A percentile compares a stretch with the other conserved stretches of the same genome.
Conservation (phyloP, 2,329 filamentous ascomycete species). For the Colletotrichum sp. region DNA sequence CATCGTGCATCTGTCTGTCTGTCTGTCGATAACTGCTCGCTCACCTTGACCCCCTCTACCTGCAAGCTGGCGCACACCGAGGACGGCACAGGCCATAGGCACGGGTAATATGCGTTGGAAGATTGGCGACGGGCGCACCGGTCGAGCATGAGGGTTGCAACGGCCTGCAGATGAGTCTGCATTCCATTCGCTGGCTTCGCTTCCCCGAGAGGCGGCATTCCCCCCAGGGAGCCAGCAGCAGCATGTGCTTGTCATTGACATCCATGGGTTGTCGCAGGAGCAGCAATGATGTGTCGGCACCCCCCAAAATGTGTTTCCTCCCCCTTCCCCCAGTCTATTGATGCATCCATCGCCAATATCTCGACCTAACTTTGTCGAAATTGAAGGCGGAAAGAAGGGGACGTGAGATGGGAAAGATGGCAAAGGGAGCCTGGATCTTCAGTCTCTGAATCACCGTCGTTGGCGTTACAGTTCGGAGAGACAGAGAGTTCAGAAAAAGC, state of each 20-base stretch:
- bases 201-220: background rate
- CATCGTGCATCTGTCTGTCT: background rate
- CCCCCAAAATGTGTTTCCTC: background rate
- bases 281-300: background rate
- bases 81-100: background rate
- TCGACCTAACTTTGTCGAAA: background rate
- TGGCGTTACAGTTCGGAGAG: slow-evolving; percentile 1
- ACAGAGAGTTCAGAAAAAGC: slow-evolving; percentile 5
- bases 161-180: background rate
- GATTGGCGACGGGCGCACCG: slow-evolving; percentile 7
- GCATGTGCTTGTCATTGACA: background rate
- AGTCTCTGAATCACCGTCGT: background rate
- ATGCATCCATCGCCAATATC: background rate
- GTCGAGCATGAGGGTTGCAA: background rate
- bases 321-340: background rate
- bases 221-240: background rate
- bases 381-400: background rate
- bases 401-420: background rate
- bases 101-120: background rate
- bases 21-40: background rate
- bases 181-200: slow-evolving; percentile 4
- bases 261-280: background rate
- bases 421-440: background rate
- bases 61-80: background rate
- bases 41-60: background rate